These are phyloP conservation scores for Epichloe scottii DNA, from an alignment of 2,329 filamentous ascomycete species.

Conservation along the genomic window DNA sequence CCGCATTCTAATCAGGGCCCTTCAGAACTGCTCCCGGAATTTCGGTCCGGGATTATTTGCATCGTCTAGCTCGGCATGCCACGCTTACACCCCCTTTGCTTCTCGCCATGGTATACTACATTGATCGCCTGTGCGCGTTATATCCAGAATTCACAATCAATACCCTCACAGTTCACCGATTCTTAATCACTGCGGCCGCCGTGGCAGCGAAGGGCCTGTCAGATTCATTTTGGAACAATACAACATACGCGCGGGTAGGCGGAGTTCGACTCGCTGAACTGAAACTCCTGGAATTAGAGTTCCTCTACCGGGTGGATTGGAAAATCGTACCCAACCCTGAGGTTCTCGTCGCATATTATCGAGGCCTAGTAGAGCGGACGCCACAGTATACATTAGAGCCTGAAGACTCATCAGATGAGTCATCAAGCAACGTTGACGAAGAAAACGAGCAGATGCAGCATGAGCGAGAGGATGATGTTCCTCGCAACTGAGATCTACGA, in stretches of 20 bases:
- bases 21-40: conserved; percentile 62
- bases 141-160: conserved; percentile 95
- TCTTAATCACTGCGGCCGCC: conserved; percentile 88
- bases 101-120: conserved; percentile 98
- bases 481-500: conserved; percentile 3
- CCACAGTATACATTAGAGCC: conserved; percentile 41
- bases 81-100: conserved; percentile 86
- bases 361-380: conserved; percentile 62
- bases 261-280: conserved; percentile 84
- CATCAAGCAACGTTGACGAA: conserved; percentile 13
- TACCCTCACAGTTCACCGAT: conserved; percentile 91
- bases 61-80: conserved; percentile 84
- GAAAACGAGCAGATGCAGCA: conserved; percentile 19
- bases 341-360: conserved; percentile 85
- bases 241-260: conserved; percentile 86
- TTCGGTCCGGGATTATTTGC: conserved; percentile 85
- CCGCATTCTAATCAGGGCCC: not conserved
- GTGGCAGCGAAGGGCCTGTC: conserved; percentile 93
- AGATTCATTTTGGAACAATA: conserved; percentile 97
- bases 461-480: conserved; percentile 8
- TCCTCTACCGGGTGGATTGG: conserved; percentile 87
- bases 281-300: conserved; percentile 84
- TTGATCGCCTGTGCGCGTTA: conserved; percentile 82
- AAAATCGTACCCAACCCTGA: conserved; percentile 93
- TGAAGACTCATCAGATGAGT: conserved; percentile 14